Conservation (phyloP, 306 rosid genomes). For the Begonia fuchsioides region DNA sequence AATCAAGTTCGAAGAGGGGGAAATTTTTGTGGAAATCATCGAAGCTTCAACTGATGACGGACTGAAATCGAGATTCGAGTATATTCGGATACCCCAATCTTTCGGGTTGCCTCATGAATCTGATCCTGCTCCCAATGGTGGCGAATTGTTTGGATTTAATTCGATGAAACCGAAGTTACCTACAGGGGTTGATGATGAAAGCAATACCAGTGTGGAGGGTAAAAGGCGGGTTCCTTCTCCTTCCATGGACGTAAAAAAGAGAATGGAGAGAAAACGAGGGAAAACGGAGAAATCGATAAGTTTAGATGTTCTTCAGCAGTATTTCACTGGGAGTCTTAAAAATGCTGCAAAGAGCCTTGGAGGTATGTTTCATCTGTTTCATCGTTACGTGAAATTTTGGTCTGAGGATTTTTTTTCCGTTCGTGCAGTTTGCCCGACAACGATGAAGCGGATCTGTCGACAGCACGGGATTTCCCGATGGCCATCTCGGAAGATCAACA, state of each 20-base stretch:
- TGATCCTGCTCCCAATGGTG: constrained; percentile 19
- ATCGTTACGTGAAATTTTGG: background rate
- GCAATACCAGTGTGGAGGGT: constrained; percentile 12
- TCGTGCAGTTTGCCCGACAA: constrained; percentile 68
- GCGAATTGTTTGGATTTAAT: constrained; percentile 23
- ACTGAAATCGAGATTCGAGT: constrained; percentile 30
- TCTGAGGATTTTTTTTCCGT: background rate
- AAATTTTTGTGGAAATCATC: constrained; percentile 35
- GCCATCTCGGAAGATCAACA: constrained; percentile 82
- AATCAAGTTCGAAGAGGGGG: constrained; percentile 26
- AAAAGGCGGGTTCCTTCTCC: constrained; percentile 18
- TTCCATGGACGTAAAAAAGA: constrained; percentile 24
- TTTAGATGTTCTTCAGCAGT: constrained; percentile 54
- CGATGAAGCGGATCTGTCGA: constrained; percentile 86
- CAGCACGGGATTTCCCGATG: constrained; percentile 78
- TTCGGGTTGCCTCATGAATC: constrained; percentile 19
- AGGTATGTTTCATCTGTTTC: constrained; percentile 24
- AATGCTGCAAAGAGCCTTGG: constrained; percentile 87
- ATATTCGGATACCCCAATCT: constrained; percentile 19
- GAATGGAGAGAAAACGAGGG: constrained; percentile 52
- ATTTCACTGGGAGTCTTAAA: constrained; percentile 72
- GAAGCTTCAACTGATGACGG: constrained; percentile 26
- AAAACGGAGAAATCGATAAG: constrained; percentile 74
- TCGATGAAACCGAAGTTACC: constrained; percentile 13
- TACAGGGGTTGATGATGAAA: constrained; percentile 18